Evolutionary conservation across 2,329 filamentous ascomycete species (phyloP).

Genomic region (Sarocladium oryzae): DNA sequence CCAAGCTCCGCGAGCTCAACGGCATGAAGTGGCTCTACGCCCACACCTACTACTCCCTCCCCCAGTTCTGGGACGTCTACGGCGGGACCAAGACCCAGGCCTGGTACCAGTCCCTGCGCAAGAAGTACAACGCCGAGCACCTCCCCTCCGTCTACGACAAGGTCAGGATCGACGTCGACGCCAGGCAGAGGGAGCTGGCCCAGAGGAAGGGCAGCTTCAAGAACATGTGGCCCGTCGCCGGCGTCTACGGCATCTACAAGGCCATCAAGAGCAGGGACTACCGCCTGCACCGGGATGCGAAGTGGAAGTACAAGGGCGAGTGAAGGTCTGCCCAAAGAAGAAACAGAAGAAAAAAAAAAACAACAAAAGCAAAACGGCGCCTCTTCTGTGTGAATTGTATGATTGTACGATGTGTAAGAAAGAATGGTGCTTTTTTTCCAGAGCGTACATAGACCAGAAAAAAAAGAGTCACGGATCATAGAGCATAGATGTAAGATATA

Average conservation of each 20-base stretch:
- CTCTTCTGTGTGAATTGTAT: background rate
- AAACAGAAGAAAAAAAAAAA: background rate
- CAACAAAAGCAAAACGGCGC: too few relatives aligned
- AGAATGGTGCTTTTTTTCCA: too few relatives aligned
- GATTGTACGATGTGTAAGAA: background rate
- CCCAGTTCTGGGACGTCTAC: constrained; percentile 63
- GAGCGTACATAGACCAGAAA: background rate
- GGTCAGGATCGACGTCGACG: constrained; percentile 49
- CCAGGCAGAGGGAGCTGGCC: constrained; percentile 31
- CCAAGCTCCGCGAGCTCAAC: constrained; percentile 59
- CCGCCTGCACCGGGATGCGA: constrained; percentile 42
- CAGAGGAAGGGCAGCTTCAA: constrained; percentile 36
- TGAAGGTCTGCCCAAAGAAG: background rate
- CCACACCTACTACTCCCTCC: constrained; percentile 73
- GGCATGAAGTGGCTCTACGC: constrained; percentile 87
- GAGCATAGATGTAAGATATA: background rate
- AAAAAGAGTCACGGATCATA: background rate
- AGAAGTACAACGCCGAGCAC: constrained; percentile 54
- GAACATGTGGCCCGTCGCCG: constrained; percentile 48
- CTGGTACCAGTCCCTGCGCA: constrained; percentile 57
- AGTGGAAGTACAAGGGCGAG: constrained; percentile 44
- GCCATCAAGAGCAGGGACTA: constrained; percentile 53
- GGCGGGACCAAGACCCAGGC: constrained; percentile 24
- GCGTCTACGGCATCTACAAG: constrained; percentile 53
- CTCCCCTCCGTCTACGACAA: constrained; percentile 68